A percentile compares a stretch with the other conserved stretches of the same genome.
These are phyloP conservation scores for Emmonsiellopsis sp. DNA, from an alignment of 2,329 filamentous ascomycete species.

Conservation along the genomic window DNA sequence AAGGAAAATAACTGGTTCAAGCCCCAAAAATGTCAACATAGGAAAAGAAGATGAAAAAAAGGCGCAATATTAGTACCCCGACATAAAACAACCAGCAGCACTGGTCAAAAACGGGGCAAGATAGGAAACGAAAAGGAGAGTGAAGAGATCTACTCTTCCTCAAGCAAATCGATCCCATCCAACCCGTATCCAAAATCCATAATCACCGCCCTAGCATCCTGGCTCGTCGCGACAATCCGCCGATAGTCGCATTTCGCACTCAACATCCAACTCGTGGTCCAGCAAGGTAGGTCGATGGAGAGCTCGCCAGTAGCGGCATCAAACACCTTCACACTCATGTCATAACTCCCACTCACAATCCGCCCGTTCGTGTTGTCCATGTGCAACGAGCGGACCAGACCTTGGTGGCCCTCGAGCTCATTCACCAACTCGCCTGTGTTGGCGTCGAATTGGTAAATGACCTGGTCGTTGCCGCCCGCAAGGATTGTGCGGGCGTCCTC, in stretches of 20 bases:
- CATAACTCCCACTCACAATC: constrained; percentile 86
- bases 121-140: constrained; percentile 5
- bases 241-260: constrained; percentile 94
- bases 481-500: constrained; percentile 91
- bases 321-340: constrained; percentile 91
- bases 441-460: constrained; percentile 93
- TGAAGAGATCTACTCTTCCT: constrained; percentile 24
- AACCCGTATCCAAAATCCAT: constrained; percentile 70
- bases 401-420: constrained; percentile 72
- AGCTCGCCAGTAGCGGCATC: constrained; percentile 72
- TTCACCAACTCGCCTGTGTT: constrained; percentile 76
- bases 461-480: constrained; percentile 88
- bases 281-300: constrained; percentile 78
- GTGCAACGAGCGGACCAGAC: constrained; percentile 81
- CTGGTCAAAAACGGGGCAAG: constrained; percentile 6
- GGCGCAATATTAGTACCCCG: too few relatives aligned
- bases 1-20: too few relatives aligned
- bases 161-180: constrained; percentile 43
- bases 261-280: constrained; percentile 94
- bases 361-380: constrained; percentile 79
- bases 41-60: too few relatives aligned
- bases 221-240: constrained; percentile 86
- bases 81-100: too few relatives aligned
- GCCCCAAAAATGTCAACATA: too few relatives aligned
- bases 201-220: constrained; percentile 84